Evolutionary conservation across 1,139 yeast genomes (phyloP).

Genomic region (Yamadazyma triangularis): DNA sequence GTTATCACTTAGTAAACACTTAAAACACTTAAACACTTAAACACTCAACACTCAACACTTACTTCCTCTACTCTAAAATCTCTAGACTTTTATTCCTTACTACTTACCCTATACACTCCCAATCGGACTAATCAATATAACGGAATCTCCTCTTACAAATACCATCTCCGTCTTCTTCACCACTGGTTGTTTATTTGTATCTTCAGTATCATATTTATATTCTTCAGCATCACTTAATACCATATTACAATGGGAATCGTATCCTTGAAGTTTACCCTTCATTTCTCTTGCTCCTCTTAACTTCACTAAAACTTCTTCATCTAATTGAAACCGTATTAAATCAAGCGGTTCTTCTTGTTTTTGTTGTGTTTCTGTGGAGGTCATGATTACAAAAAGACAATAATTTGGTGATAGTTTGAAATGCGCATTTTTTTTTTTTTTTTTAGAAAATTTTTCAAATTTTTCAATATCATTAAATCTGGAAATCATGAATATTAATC

Average conservation of each 20-base stretch:
- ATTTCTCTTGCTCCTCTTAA: conserved; percentile 95
- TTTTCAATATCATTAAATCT: too few relatives aligned
- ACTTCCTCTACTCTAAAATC: too few relatives aligned
- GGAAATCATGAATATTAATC: too few relatives aligned
- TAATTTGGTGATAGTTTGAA: too few relatives aligned
- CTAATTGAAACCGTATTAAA: conserved; percentile 78
- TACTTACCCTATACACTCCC: too few relatives aligned
- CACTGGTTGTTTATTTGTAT: conserved; percentile 40
- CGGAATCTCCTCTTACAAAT: conserved; percentile 95
- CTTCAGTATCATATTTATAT: conserved; percentile 59
- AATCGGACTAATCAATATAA: conserved; percentile 66
- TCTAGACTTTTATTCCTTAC: too few relatives aligned
- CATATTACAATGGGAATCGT: conserved; percentile 94
- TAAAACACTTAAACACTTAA: too few relatives aligned
- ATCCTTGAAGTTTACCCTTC: conserved; percentile 88
- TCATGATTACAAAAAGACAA: conserved; percentile 19
- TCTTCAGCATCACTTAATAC: conserved; percentile 93
- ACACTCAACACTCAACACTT: too few relatives aligned
- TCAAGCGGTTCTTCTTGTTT: conserved; percentile 70
- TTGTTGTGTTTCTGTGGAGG: conserved; percentile 28
- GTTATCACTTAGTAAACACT: too few relatives aligned
- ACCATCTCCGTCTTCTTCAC: conserved; percentile 78
- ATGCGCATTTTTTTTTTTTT: conserved; percentile 1
- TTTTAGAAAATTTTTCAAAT: conserved; percentile 3
- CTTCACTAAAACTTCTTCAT: conserved; percentile 83